Evolutionary conservation across 1,139 yeast genomes (phyloP), one percentile per base, ranked within the genome.

Genomic region (Pneumocystis jirovecii): DNA sequence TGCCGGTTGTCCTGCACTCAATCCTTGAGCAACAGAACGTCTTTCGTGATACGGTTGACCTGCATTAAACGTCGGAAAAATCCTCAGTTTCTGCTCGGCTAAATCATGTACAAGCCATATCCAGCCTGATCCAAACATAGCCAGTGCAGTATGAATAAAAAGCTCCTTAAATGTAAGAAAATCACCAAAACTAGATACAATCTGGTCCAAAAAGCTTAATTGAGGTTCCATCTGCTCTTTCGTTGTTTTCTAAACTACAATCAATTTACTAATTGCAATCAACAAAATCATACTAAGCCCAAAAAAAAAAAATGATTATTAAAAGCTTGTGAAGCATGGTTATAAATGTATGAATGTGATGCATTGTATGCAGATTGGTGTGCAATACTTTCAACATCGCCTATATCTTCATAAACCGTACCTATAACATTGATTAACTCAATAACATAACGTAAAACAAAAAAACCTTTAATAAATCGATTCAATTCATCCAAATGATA

Each of bases 251-350:
- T 56, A 56, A 21, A 42, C 31, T 40, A 29, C 12, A n/a, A 61
- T 65, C 44, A 42, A 19, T 25, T 44, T 40, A 29, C 6, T 40
- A 6, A 29, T 61, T 17, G 15, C 12, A 35, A 42, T 37, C 34
- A 57, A 45, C 12, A 5, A 61, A 6, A 15, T 4, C 15, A 45
- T 29, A 31, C 65, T 19, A 35, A 31, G 50, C 88, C 87, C 74
- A 87, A 85, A 74, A 90, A 84, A 72, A 87, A 89, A 67, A 93
- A 80, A 76, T 93, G 98, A 78, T 93, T 93, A 77, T 90, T 91
- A 77, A 88, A 95, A 1, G 91, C 86, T 74, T 88, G 96, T 3
- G 96, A 87, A 15, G 98, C 97, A 73, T 81, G 83, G 77, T 90
- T 95, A 80, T 86, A 91, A 17, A 87, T 78, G 67, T 84, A 83